These are phyloP conservation scores for Bacidia rubella DNA, from an alignment of 495 filamentous ascomycete species.

Conservation along the genomic window DNA sequence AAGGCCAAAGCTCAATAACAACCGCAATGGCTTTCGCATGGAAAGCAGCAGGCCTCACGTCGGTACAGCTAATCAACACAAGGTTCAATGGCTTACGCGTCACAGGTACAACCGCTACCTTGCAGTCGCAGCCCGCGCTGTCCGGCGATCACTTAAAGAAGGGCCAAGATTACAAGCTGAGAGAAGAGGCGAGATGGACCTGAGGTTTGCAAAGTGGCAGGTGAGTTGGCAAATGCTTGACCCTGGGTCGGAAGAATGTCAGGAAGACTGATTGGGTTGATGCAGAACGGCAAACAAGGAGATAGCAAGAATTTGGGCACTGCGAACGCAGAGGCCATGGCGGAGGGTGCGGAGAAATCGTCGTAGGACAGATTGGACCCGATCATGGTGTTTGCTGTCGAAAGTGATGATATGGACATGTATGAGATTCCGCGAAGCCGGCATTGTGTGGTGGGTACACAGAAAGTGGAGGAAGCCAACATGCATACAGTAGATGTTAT, in stretches of 20 bases:
- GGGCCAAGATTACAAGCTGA: conserved; percentile 73
- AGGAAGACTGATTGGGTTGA: conserved; percentile 4
- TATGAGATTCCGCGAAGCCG: too few relatives aligned
- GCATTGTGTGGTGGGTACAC: too few relatives aligned
- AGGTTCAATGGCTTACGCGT: conserved; percentile 11
- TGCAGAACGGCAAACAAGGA: conserved; percentile 91
- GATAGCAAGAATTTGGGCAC: conserved; percentile 61
- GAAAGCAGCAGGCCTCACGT: conserved; percentile 97
- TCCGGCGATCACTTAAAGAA: conserved; percentile 87
- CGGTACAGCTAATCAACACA: conserved; percentile 33
- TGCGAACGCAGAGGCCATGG: conserved; percentile 54
- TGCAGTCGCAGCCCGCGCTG: conserved; percentile 39
- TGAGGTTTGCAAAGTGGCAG: conserved; percentile 93
- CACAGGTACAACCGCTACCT: conserved; percentile 42
- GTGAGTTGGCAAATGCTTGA: conserved; percentile 45
- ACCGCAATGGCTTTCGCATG: conserved; percentile 94
- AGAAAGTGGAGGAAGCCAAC: too few relatives aligned
- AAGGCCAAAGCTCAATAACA: conserved; percentile 11
- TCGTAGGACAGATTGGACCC: background rate
- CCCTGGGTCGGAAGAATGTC: conserved; percentile 12
- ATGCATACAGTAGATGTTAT: too few relatives aligned
- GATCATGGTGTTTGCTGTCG: too few relatives aligned
- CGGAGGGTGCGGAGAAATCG: conserved; percentile 26
- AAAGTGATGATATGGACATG: too few relatives aligned
- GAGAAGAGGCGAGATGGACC: conserved; percentile 76